phyloP scores from a whole-genome alignment of 768 basidiomycete genomes.

The Hypholoma sublateritium region DNA sequence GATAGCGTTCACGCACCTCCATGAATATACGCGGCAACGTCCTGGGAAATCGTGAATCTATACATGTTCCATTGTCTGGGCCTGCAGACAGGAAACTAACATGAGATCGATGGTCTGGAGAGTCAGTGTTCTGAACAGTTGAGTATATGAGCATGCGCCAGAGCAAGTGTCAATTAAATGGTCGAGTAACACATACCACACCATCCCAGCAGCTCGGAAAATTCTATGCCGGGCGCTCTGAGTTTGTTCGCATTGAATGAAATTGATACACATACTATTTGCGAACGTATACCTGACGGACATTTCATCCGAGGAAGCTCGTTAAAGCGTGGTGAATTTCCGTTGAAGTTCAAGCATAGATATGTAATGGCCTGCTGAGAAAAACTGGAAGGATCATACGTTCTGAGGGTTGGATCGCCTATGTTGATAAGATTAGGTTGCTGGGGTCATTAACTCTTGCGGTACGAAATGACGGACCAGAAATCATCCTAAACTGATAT shows the following conservation, averaged over 20 bases:
- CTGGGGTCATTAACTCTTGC: background rate
- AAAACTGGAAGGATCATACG: slow-evolving; percentile 28
- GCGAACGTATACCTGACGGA: slow-evolving; percentile 36
- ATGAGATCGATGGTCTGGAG: slow-evolving; percentile 38
- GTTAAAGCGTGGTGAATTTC: slow-evolving; percentile 28
- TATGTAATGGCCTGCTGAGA: slow-evolving; percentile 38
- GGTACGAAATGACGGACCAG: slow-evolving; percentile 21
- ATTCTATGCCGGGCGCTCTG: slow-evolving; percentile 9
- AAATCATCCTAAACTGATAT: slow-evolving; percentile 38
- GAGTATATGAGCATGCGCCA: background rate
- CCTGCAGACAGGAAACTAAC: slow-evolving; percentile 39
- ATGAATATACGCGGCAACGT: slow-evolving; percentile 43
- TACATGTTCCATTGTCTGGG: slow-evolving; percentile 40
- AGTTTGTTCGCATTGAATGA: background rate
- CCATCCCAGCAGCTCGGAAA: slow-evolving; percentile 39
- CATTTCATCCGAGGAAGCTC: slow-evolving; percentile 30
- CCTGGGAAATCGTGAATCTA: slow-evolving; percentile 33
- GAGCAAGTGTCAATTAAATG: background rate
- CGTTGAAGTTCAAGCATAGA: slow-evolving; percentile 40
- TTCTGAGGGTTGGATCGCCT: slow-evolving; percentile 34
- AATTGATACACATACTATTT: slow-evolving; percentile 26
- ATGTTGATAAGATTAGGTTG: background rate
- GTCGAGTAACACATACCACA: background rate
- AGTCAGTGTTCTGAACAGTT: slow-evolving; percentile 33
- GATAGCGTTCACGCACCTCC: slow-evolving; percentile 25